Evolutionary conservation across 805 yeast species (phyloP).

Genomic region (Candida stauntonica): DNA sequence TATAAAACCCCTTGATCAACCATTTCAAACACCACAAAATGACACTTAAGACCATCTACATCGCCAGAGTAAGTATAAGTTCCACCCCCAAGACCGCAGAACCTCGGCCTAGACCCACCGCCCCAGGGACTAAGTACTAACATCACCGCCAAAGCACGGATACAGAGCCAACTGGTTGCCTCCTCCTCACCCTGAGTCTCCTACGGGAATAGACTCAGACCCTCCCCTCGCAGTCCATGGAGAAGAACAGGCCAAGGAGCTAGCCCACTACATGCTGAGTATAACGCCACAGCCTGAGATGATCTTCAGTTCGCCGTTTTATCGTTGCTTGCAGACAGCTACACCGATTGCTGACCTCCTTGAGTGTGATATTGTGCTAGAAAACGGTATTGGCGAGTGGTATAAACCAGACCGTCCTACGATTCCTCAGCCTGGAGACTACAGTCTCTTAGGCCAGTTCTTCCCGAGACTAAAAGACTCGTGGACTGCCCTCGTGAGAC

Average conservation of each 20-base stretch:
- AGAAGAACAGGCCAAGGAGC: constrained; percentile 76
- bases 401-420: constrained; percentile 63
- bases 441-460: constrained; percentile 42
- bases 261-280: constrained; percentile 56
- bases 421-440: constrained; percentile 66
- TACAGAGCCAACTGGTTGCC: constrained; percentile 82
- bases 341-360: constrained; percentile 60
- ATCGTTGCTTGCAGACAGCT: constrained; percentile 82
- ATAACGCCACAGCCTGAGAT: constrained; percentile 59
- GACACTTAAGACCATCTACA: constrained; percentile 55
- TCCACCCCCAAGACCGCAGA: too few relatives aligned
- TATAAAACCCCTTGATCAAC: background rate
- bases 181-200: constrained; percentile 69
- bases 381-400: constrained; percentile 92
- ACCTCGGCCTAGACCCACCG: too few relatives aligned
- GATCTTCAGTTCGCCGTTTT: constrained; percentile 79
- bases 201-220: constrained; percentile 89
- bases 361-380: constrained; percentile 58
- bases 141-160: constrained; percentile 56
- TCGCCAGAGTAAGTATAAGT: constrained; percentile 44
- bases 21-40: too few relatives aligned
- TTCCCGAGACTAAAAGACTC: constrained; percentile 47
- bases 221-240: constrained; percentile 89
- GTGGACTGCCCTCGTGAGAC: constrained; percentile 55
- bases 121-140: constrained; percentile 3